Evolutionary conservation across 768 basidiomycete species (phyloP).

Genomic region (Hypholoma fasciculare): DNA sequence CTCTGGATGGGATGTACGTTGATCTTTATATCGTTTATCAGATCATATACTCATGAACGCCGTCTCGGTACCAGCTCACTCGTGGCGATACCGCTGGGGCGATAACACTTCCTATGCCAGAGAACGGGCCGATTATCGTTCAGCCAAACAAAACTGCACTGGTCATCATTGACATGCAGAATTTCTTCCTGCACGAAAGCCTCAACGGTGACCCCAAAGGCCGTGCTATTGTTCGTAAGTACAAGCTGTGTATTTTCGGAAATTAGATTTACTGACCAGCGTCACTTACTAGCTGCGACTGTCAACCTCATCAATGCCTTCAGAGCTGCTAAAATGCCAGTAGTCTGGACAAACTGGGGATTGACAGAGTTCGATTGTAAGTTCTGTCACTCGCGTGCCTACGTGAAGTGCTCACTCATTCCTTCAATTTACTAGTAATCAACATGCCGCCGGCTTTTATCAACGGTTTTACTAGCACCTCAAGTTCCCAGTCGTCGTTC

Average conservation of each 20-base stretch:
- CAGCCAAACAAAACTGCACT: slow-evolving; percentile 31
- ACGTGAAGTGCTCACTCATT: neutral
- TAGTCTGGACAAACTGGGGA: slow-evolving; percentile 34
- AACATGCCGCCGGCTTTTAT: slow-evolving; percentile 32
- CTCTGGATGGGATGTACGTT: slow-evolving; percentile 28
- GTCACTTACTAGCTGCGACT: slow-evolving; percentile 21
- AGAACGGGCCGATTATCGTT: slow-evolving; percentile 24
- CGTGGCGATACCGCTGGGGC: slow-evolving; percentile 23
- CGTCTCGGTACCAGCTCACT: slow-evolving; percentile 21
- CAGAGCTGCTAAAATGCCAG: slow-evolving; percentile 27
- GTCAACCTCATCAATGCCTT: slow-evolving; percentile 30
- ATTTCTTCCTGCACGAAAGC: slow-evolving; percentile 31
- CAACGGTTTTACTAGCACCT: slow-evolving; percentile 28
- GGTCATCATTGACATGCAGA: slow-evolving; percentile 37
- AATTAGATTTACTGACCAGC: neutral
- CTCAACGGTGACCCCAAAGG: slow-evolving; percentile 29
- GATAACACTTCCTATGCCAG: slow-evolving; percentile 25
- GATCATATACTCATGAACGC: neutral
- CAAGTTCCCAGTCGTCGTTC: slow-evolving; percentile 27
- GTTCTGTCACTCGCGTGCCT: neutral
- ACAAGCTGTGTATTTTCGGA: neutral
- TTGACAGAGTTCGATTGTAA: slow-evolving; percentile 30
- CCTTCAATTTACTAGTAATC: slow-evolving; percentile 15
- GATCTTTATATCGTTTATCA: neutral
- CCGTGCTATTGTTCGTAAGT: slow-evolving; percentile 30